Evolutionary conservation across 768 basidiomycete species (phyloP), one percentile per base, ranked within the genome.

Genomic region (Tulasnella sp.): DNA sequence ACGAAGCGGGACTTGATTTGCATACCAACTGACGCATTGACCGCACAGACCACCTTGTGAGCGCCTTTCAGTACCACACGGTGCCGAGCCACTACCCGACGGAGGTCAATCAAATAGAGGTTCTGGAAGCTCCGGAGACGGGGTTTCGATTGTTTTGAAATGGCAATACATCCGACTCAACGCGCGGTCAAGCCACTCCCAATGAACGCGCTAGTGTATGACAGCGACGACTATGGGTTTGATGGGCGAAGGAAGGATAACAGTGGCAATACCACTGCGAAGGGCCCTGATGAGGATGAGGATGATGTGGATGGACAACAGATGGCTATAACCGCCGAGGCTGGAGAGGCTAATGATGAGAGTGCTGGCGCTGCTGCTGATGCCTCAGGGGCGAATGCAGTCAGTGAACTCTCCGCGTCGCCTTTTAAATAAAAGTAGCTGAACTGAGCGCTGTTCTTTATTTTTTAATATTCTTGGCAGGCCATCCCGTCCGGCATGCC

Each of bases 1-100:
- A 38, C 15, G 34, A 38, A 38, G 34, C 34, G 34, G 5, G 34
- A 38, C 5, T 38, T 48, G 45, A 48, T 48, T 48, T 21, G 45
- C 25, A 48, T 52, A 29, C n/a, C 50, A 38, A 52, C 57, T 49
- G 57, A 59, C 49, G 46, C 49, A 49, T 59, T 38, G 49, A 59
- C 57, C 57, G 57, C 57, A 59, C 57, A 48, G 57, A 59, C 57
- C 57, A 51, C 54, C 54, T 56, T 42, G 29, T 21, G 19, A 3
- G 51, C 51, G 30, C 51, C 30, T 8, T 11, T 30, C n/a, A 15
- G 51, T 15, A 22, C 11, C 17, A 10, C n/a, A 10, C 41, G 10
- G 19, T 10, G 45, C 45, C 25, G 8, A 19, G n/a, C 45, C 25
- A 19, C n/a, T 10, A 27, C n/a, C 5, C 19, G 8, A 27, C 45